Percentiles rank a stretch among this genome's conserved stretches.
Evolutionary conservation across 2,329 filamentous ascomycete species (phyloP).

Genomic region (Trichophaea hybrida): DNA sequence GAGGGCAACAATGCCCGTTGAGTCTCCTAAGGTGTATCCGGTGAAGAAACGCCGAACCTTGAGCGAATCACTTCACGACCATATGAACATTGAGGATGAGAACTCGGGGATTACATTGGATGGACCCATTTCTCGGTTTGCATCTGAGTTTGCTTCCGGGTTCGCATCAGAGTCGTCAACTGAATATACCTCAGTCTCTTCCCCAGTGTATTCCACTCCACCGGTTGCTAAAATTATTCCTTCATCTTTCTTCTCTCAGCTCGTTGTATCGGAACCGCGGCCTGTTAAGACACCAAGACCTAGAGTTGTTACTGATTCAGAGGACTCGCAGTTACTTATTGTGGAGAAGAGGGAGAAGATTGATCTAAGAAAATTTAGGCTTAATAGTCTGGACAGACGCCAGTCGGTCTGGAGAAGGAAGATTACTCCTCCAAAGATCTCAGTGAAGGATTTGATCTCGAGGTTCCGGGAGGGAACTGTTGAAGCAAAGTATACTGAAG

Average conservation of each 20-base stretch:
- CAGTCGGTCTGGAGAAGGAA: neutral
- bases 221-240: conserved; percentile 7
- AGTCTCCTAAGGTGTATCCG: neutral
- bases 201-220: neutral
- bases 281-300: neutral
- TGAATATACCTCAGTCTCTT: neutral
- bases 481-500: neutral
- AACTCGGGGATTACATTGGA: neutral
- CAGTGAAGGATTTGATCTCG: conserved; percentile 4
- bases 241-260: conserved; percentile 4
- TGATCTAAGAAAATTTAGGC: neutral
- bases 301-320: neutral
- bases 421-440: conserved; percentile 7
- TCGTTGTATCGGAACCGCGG: neutral
- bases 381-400: neutral
- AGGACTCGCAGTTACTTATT: neutral
- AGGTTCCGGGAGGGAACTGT: neutral
- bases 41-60: neutral
- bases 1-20: neutral
- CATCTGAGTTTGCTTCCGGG: neutral
- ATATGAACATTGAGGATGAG: neutral
- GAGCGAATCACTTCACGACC: neutral
- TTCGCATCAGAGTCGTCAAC: neutral
- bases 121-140: neutral
- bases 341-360: neutral